Base-by-base conservation (phyloP, 2,329 filamentous ascomycete species). In the Penicillium sp. region DNA sequence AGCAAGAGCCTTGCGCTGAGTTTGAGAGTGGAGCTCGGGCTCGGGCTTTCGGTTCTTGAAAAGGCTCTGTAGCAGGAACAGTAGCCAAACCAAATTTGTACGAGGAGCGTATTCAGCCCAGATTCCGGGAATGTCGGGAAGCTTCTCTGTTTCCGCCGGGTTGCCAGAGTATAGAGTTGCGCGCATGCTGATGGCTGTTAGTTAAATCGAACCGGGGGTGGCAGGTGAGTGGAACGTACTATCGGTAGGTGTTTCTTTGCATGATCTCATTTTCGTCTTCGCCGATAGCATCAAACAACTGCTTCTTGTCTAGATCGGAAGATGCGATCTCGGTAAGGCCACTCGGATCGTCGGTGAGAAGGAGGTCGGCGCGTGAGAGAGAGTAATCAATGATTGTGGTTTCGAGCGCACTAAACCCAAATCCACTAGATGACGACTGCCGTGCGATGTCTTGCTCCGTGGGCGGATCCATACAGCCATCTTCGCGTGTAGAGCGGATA, bases 351-450 rank as follows among this genome's bases (percentile, higher is more conserved):
- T 69, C 62, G 9, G 58, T 61, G 9, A 62, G 43, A 7, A 63
- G 49, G 54, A 86, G 72, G 22, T 80, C 77, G 2, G 83, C 84
- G n/a, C 86, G 81, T 1, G 85, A 87, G 34, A 88, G 78, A 1
- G 86, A 87, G 68, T 88, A 88, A 67, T 88, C 86, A 60, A 88
- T 88, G 22, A 88, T 79, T 0, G 86, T 87, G 1, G 84, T 84
- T 60, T 86, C 82, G 4, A 87, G 70, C 1, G 76, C 75, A 13
- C 82, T 83, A 53, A 83, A 77, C 2, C 79, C 78, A 22, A 86
- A 72, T 18, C 73, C 73, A 54, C 79, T 71, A 2, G 68, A 66
- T 16, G 69, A 70, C n/a, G 65, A 57, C 11, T 69, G 62, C 18
- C 65, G 59, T 16, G 63, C 64, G 38, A 71, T 58, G 2, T 71